Evolutionary conservation across 108 stramenopile species (phyloP).

Genomic region (Schizochytrium sp.): DNA sequence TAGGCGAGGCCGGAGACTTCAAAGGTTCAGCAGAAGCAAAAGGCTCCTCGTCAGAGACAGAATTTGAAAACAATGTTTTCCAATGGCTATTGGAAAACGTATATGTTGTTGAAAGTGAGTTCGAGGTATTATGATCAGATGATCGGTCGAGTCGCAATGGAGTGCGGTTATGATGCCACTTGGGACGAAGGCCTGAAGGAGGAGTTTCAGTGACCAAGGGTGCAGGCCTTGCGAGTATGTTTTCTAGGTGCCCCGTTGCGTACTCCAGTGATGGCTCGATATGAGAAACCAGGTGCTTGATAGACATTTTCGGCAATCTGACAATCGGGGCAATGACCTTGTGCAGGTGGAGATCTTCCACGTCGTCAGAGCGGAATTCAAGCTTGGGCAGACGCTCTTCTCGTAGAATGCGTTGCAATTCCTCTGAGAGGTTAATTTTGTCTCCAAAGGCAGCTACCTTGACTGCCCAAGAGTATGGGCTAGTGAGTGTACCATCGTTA

Average conservation of each 20-base stretch:
- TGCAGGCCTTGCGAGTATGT: conserved; percentile 6
- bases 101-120: neutral
- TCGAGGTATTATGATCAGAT: neutral
- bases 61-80: neutral
- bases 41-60: too few relatives aligned
- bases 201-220: neutral
- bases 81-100: neutral
- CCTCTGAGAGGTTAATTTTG: conserved; percentile 19
- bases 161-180: conserved; percentile 1
- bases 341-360: conserved; percentile 1
- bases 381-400: conserved; percentile 45
- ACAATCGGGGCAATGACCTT: conserved; percentile 12
- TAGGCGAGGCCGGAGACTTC: too few relatives aligned
- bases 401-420: conserved; percentile 30
- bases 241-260: neutral
- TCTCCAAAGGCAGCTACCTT: conserved; percentile 36
- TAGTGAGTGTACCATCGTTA: neutral
- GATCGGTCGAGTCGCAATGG: neutral
- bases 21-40: too few relatives aligned
- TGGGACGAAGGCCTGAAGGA: neutral
- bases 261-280: neutral
- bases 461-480: conserved; percentile 1
- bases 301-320: neutral
- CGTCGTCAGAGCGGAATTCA: conserved; percentile 3
- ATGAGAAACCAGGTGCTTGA: neutral